Evolutionary conservation across 1,284 basidiomycete genomes (phyloP), one percentile per base, ranked within the genome.

Genomic region (Heterobasidion occidentale): DNA sequence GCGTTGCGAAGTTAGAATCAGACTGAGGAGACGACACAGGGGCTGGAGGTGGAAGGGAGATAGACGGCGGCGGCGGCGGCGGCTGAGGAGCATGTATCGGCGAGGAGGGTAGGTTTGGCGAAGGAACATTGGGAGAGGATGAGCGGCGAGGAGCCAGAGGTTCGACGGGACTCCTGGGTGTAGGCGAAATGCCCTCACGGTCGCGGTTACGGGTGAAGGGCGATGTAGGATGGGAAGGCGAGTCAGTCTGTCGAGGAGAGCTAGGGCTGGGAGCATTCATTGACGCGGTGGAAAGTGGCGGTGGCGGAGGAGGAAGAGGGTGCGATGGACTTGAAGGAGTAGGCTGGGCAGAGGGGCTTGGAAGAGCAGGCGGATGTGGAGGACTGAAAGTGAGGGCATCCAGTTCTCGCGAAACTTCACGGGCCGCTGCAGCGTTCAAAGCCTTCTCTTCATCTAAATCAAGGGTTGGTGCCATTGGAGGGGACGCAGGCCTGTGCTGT

Each of bases 341-440:
- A 58, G 44, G 57, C 60, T 56, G 33, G 57, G 55, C 36, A 60
- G 51, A 58, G 56, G 64, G 57, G 58, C 61, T 50, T 33, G 59
- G 47, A 34, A 58, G 9, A 38, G 58, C 7, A 59, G 58, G 14
- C 66, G 67, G 1, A 57, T 46, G 9, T 47, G 57, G 34, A 59
- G 79, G 73, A 57, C 64, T 75, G 59, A 79, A 79, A 56, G 73
- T 75, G 17, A 86, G 65, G 7, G 77, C 71, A 57, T 86, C 83
- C 56, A 88, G 63, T 64, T 88, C 87, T 9, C 79, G 76, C 9
- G 78, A 77, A 2, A 90, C 75, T 65, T 86, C 84, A 15, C 82
- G 76, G 3, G 85, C 85, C 19, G 83, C 86, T 9, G 85, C 86
- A 2, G 78, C 80, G 61, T 84, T 81, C 34, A 79, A 71, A 7